A percentile compares a stretch with the other conserved stretches of the same genome.
Conservation (phyloP, 2,329 filamentous ascomycete species). For the Dissoconium aciculare region DNA sequence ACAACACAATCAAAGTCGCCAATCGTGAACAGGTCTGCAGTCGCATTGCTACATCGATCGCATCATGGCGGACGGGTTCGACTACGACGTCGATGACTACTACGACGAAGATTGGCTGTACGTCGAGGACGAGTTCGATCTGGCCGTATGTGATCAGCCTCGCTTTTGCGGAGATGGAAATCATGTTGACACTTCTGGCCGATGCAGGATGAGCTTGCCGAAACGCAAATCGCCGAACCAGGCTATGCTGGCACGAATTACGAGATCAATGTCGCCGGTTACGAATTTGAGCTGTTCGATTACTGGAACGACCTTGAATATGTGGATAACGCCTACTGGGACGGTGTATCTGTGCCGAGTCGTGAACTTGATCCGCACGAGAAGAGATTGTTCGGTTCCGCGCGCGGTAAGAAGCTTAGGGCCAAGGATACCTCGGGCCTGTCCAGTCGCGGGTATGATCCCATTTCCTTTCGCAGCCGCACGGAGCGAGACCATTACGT, state of each 20-base stretch:
- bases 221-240: slow-evolving; percentile 32
- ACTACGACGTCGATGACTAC: slow-evolving; percentile 27
- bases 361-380: slow-evolving; percentile 17
- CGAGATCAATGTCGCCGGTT: slow-evolving; percentile 18
- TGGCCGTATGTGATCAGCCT: slow-evolving; percentile 21
- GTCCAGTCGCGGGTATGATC: slow-evolving; percentile 12
- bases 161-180: slow-evolving; percentile 1
- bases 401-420: slow-evolving; percentile 6
- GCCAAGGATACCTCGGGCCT: slow-evolving; percentile 4
- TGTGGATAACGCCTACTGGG: slow-evolving; percentile 32
- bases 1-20: too few species aligned
- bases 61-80: too few species aligned
- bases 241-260: slow-evolving; percentile 22
- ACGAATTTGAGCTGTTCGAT: slow-evolving; percentile 34
- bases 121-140: slow-evolving; percentile 30
- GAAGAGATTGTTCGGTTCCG: slow-evolving; percentile 12
- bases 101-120: slow-evolving; percentile 31
- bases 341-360: slow-evolving; percentile 15
- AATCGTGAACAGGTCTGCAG: too few species aligned
- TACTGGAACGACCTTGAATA: slow-evolving; percentile 37
- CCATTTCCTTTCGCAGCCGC: slow-evolving; percentile 16
- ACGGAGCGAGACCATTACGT: slow-evolving; percentile 7
- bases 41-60: too few species aligned
- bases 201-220: slow-evolving; percentile 34
- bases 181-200: neutral